Base-by-base conservation (phyloP, 2,329 filamentous ascomycete genomes). In the Biscogniauxia sp. region DNA sequence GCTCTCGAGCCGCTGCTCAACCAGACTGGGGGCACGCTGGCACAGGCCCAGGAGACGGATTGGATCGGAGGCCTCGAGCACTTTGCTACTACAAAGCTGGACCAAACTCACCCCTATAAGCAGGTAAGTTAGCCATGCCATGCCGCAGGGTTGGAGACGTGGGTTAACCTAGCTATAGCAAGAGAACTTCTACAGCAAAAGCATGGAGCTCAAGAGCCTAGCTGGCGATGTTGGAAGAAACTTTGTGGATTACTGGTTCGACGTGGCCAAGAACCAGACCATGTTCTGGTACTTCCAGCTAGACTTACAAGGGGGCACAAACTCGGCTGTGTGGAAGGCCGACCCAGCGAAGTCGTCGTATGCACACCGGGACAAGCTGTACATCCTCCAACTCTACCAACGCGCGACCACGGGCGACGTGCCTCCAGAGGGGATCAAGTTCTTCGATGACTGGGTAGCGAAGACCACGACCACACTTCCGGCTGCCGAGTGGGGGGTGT, bases 341-440 rank as follows among this genome's bases (percentile, higher is more conserved):
- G 65, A 71, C 13, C 64, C 63, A 15, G 63, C 71, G n/a, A 61
- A 70, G 20, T 75, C 77, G 6, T 71, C 76, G 6, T 80, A 79
- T 53, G 76, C 74, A 6, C 77, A 79, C 63, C 76, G 76, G n/a
- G 75, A 78, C 60, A 78, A 78, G 64, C 75, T 83, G 56, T 75
- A 82, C 32, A 81, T 84, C 61, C 76, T 80, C 17, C 78, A 82
- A 59, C 78, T 82, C 56, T 78, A 79, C 56, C 80, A 83, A 65
- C 73, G 77, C 17, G 72, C 63, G 5, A 66, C 65, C 53, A 65
- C 61, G n/a, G 63, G 53, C 20, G 61, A 73, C 69, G 68, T 78
- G 71, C 64, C 71, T 2, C 60, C 64, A 19, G 57, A 61, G 2
- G 69, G 64, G 1, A 59, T 64, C 53, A 66, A 68, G 20, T 67